phyloP scores from a whole-genome alignment of 352 stramenopile species.

The Plasmopara halstedii region DNA sequence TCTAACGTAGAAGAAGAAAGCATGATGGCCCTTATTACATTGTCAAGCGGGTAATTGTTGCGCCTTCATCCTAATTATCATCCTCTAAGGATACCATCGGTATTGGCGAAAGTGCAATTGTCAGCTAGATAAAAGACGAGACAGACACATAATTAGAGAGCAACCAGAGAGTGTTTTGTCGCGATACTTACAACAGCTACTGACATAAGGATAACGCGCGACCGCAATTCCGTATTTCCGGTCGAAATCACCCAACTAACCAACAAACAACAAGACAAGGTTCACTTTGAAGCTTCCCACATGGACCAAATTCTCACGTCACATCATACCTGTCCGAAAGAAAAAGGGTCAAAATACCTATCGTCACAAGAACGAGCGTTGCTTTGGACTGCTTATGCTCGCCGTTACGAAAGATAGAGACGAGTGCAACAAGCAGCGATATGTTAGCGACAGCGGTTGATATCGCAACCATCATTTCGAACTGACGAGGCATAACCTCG shows the following conservation, averaged over 20 bases:
- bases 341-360: conserved; percentile 38
- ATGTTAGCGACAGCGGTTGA: conserved; percentile 45
- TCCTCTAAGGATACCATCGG: conserved; percentile 37
- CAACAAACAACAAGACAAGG: conserved; percentile 2
- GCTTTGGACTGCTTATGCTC: conserved; percentile 49
- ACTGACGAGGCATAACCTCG: conserved; percentile 33
- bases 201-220: conserved; percentile 71
- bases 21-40: conserved; percentile 29
- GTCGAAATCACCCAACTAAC: conserved; percentile 47
- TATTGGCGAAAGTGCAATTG: conserved; percentile 56
- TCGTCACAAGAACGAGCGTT: conserved; percentile 37
- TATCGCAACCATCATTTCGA: conserved; percentile 31
- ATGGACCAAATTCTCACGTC: background rate
- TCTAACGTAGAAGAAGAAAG: conserved; percentile 26
- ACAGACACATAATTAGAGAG: background rate
- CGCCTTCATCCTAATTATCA: conserved; percentile 35
- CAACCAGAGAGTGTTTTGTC: background rate
- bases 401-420: conserved; percentile 35
- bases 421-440: conserved; percentile 41
- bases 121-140: conserved; percentile 27
- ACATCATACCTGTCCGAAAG: conserved; percentile 57
- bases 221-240: conserved; percentile 42
- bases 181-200: conserved; percentile 43
- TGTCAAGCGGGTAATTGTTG: conserved; percentile 11
- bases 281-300: too few relatives aligned